phyloP scores from a whole-genome alignment of 1,139 yeast genomes.

The Hyphopichia khmerensis region DNA sequence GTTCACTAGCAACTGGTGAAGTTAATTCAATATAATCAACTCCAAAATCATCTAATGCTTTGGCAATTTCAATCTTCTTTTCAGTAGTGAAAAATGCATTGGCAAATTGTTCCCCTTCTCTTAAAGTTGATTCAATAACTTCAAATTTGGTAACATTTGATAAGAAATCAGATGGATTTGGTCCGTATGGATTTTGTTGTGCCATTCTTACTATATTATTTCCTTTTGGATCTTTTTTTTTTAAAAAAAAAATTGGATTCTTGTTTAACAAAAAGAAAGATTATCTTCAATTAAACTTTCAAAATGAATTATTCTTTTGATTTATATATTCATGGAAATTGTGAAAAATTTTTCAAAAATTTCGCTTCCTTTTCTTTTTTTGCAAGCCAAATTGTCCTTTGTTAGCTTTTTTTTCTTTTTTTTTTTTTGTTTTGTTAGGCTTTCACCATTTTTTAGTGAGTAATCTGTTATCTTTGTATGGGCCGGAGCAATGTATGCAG shows the following conservation, averaged over 20 bases:
- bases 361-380: too few species aligned
- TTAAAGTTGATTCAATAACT: constrained; percentile 53
- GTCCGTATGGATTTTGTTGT: constrained; percentile 48
- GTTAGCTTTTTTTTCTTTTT: too few species aligned
- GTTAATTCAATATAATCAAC: constrained; percentile 60
- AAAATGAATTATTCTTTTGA: background rate
- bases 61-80: constrained; percentile 55
- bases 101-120: constrained; percentile 65
- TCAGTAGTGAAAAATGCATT: constrained; percentile 57
- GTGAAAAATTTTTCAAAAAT: background rate
- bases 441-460: too few species aligned
- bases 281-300: too few species aligned
- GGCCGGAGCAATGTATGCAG: background rate
- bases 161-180: constrained; percentile 56
- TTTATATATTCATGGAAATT: background rate
- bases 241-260: too few species aligned
- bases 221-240: too few species aligned
- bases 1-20: constrained; percentile 59
- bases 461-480: background rate
- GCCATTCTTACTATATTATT: background rate
- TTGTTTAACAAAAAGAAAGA: constrained; percentile 2
- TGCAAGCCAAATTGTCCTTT: too few species aligned
- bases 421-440: too few species aligned
- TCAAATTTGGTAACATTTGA: constrained; percentile 54
- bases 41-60: constrained; percentile 58